Evolutionary conservation across 169 alveolate genomes (phyloP).

Genomic region (Plasmodium falciparum): DNA sequence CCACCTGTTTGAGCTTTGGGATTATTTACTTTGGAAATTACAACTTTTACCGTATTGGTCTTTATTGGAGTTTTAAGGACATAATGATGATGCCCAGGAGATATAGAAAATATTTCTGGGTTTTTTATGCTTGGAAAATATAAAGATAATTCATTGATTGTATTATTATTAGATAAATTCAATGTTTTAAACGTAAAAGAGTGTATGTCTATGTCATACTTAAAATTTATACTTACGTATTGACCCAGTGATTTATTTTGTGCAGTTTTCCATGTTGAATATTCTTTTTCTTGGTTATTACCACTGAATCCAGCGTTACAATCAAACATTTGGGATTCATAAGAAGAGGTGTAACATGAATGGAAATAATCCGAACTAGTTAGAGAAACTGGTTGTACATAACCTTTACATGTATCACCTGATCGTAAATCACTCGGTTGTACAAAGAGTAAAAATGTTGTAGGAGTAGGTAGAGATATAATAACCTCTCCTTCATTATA

Average conservation of each 20-base stretch:
- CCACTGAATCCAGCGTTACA: slow-evolving; percentile 85
- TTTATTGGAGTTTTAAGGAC: slow-evolving; percentile 54
- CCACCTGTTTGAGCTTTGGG: slow-evolving; percentile 63
- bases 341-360: slow-evolving; percentile 80
- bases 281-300: slow-evolving; percentile 82
- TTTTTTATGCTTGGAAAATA: slow-evolving; percentile 70
- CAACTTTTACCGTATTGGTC: slow-evolving; percentile 64
- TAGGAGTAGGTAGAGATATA: slow-evolving; percentile 52
- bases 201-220: slow-evolving; percentile 80
- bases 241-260: slow-evolving; percentile 82
- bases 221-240: slow-evolving; percentile 80
- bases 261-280: slow-evolving; percentile 82
- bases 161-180: slow-evolving; percentile 69
- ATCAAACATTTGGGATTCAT: slow-evolving; percentile 80
- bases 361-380: slow-evolving; percentile 50
- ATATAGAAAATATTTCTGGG: slow-evolving; percentile 61
- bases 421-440: slow-evolving; percentile 76
- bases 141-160: slow-evolving; percentile 82
- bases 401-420: slow-evolving; percentile 74
- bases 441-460: slow-evolving; percentile 79
- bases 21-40: slow-evolving; percentile 71
- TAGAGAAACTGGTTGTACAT: slow-evolving; percentile 73
- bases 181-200: slow-evolving; percentile 83
- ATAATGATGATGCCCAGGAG: slow-evolving; percentile 72
- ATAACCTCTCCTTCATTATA: slow-evolving; percentile 66